phyloP scores from a whole-genome alignment of 2,329 filamentous ascomycete genomes.

The Metarhizium robertsii region DNA sequence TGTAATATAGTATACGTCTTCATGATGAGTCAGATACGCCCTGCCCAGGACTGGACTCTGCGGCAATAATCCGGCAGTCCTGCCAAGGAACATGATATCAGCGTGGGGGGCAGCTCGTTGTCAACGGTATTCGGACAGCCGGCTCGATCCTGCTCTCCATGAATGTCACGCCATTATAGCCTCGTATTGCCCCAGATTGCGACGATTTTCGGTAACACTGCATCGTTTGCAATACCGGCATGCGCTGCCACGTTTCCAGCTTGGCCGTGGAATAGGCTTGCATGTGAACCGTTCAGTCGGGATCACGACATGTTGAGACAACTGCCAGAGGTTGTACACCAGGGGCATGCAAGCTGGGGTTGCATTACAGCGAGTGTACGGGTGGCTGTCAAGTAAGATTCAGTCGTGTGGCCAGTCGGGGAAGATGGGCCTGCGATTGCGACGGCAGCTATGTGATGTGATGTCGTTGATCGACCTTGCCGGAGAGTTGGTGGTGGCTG shows the following conservation, averaged over 20 bases:
- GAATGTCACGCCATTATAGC: background rate
- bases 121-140: no score
- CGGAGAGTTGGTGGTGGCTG: background rate
- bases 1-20: no score
- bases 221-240: background rate
- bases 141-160: background rate
- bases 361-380: background rate
- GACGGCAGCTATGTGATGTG: background rate
- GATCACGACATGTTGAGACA: background rate
- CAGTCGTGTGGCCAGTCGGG: background rate
- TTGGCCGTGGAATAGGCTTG: background rate
- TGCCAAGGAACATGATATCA: no score
- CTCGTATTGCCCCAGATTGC: background rate
- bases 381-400: background rate
- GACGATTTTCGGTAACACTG: background rate
- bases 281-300: background rate
- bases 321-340: background rate
- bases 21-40: background rate
- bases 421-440: background rate
- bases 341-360: background rate
- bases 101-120: no score
- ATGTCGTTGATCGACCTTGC: background rate
- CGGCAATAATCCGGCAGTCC: no score
- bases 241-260: background rate
- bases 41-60: no score